phyloP scores from a whole-genome alignment of 2,329 filamentous ascomycete genomes.

The Ramularia collo-cygni region DNA sequence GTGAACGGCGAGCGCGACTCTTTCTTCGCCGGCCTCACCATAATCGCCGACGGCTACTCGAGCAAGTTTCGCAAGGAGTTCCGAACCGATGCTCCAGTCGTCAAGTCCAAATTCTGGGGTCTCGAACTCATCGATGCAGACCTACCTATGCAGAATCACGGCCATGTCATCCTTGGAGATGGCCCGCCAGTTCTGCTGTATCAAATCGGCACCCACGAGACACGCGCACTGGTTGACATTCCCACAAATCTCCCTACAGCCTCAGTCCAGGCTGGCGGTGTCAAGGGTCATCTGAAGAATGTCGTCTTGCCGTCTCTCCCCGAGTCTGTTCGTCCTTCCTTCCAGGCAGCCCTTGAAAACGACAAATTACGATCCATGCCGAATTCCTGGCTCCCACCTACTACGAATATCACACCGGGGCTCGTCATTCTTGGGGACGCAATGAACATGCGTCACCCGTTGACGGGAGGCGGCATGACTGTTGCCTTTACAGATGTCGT shows the following conservation, averaged over 20 bases:
- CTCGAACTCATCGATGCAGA: conserved; percentile 85
- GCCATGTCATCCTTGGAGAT: conserved; percentile 80
- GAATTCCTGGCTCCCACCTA: conserved; percentile 84
- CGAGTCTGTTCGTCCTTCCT: conserved; percentile 61
- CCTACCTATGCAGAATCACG: conserved; percentile 67
- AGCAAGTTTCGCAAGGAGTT: conserved; percentile 85
- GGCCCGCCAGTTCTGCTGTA: conserved; percentile 80
- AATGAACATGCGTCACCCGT: conserved; percentile 98
- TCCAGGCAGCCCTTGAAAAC: conserved; percentile 66
- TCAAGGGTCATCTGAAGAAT: conserved; percentile 75
- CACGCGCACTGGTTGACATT: conserved; percentile 80
- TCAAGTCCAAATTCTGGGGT: conserved; percentile 85
- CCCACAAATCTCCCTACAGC: conserved; percentile 71
- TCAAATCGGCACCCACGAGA: conserved; percentile 94
- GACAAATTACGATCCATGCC: conserved; percentile 86
- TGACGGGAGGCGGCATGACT: conserved; percentile 97
- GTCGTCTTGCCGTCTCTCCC: conserved; percentile 75
- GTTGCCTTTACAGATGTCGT: conserved; percentile 92
- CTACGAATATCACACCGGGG: conserved; percentile 63
- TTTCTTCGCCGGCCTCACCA: conserved; percentile 83
- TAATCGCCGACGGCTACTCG: conserved; percentile 86
- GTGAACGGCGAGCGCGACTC: conserved; percentile 60
- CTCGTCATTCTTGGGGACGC: conserved; percentile 85
- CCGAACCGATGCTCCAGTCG: conserved; percentile 58
- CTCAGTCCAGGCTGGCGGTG: conserved; percentile 66